A percentile compares a stretch with the other conserved stretches of the same genome.
phyloP scores from a whole-genome alignment of 805 yeast species.

The Blastobotrys muscicola region DNA sequence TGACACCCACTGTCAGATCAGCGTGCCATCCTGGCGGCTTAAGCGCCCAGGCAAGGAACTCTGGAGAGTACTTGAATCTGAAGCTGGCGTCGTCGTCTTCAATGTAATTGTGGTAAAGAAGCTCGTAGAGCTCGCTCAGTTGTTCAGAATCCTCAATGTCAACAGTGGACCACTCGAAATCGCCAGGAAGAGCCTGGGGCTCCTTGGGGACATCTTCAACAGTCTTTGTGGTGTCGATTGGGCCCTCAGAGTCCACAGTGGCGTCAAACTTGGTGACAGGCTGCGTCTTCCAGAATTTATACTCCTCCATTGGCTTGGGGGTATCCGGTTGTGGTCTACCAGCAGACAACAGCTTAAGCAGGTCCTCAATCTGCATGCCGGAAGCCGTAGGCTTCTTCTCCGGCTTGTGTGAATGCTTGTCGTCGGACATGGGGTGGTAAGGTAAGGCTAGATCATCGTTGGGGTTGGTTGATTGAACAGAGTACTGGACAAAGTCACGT shows the following conservation, averaged over 20 bases:
- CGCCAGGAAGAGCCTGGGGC: slow-evolving; percentile 64
- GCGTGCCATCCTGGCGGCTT: slow-evolving; percentile 86
- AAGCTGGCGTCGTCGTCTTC: slow-evolving; percentile 90
- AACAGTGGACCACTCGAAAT: slow-evolving; percentile 83
- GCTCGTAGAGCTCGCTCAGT: slow-evolving; percentile 66
- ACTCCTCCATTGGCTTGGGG: slow-evolving; percentile 60
- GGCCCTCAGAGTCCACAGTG: slow-evolving; percentile 59
- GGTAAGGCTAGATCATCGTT: neutral
- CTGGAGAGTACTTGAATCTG: slow-evolving; percentile 78
- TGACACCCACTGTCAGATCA: slow-evolving; percentile 90
- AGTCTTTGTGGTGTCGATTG: slow-evolving; percentile 59
- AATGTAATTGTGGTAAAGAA: slow-evolving; percentile 83
- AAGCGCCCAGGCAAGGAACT: slow-evolving; percentile 85
- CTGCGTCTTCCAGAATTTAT: slow-evolving; percentile 96
- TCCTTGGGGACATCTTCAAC: slow-evolving; percentile 61
- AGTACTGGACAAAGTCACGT: too few relatives aligned
- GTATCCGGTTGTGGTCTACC: slow-evolving; percentile 8
- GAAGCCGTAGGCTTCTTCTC: slow-evolving; percentile 9
- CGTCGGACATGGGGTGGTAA: slow-evolving; percentile 1
- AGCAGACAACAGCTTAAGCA: slow-evolving; percentile 15
- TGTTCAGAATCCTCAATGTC: slow-evolving; percentile 49
- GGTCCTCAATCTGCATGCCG: slow-evolving; percentile 17
- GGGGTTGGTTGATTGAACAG: neutral
- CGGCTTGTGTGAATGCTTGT: slow-evolving; percentile 5
- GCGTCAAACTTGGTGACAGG: slow-evolving; percentile 81